Percentiles rank a stretch among this genome's conserved stretches.
phyloP scores from a whole-genome alignment of 257 asterid genomes.

The Penstemon davidsonii region DNA sequence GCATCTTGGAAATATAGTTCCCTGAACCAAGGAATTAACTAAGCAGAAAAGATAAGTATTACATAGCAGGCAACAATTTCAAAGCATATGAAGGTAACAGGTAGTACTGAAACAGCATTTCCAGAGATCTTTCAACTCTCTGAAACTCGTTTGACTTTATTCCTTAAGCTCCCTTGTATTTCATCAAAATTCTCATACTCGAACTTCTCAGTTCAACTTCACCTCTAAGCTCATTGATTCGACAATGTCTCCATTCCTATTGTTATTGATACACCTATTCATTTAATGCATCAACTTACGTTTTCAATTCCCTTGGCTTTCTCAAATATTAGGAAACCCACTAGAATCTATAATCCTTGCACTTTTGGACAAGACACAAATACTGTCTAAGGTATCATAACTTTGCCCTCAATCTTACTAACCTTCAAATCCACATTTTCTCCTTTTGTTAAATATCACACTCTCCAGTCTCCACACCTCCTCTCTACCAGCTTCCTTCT shows the following conservation, averaged over 20 bases:
- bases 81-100: background rate
- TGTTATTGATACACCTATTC: background rate
- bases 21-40: constrained; percentile 4
- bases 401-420: background rate
- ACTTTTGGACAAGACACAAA: background rate
- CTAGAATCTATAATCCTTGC: background rate
- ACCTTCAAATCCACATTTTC: background rate
- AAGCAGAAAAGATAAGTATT: background rate
- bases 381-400: background rate
- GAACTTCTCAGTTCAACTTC: constrained; percentile 7
- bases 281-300: background rate
- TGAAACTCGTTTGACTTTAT: background rate
- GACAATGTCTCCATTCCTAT: background rate
- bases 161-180: constrained; percentile 19
- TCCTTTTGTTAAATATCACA: constrained; percentile 5
- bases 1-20: background rate
- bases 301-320: constrained; percentile 7
- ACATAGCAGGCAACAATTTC: constrained; percentile 1
- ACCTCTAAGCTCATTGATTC: constrained; percentile 1
- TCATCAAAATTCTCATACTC: background rate
- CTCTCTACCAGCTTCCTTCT: background rate
- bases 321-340: background rate
- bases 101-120: background rate
- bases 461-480: background rate
- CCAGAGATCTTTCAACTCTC: background rate